These are phyloP conservation scores for Puccinia triticina DNA, from an alignment of 1,284 basidiomycete species.

Conservation along the genomic window DNA sequence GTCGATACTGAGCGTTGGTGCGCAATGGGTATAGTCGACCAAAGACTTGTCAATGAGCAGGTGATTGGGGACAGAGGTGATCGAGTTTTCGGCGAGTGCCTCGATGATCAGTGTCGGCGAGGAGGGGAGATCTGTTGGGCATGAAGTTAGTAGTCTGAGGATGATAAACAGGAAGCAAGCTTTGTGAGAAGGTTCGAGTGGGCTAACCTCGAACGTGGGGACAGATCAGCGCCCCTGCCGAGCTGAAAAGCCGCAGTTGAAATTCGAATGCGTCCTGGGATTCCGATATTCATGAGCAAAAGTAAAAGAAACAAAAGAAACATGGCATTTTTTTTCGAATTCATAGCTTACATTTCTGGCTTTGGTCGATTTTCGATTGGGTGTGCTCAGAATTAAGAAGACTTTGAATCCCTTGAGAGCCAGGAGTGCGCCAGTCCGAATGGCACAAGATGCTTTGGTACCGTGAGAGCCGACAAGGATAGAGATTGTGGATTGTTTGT, in stretches of 20 bases:
- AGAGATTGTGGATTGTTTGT: conserved; percentile 18
- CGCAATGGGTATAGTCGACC: conserved; percentile 22
- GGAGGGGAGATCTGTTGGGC: conserved; percentile 31
- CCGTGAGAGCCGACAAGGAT: conserved; percentile 21
- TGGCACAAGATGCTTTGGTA: conserved; percentile 38
- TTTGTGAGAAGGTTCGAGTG: background rate
- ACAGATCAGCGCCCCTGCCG: background rate
- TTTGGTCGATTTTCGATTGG: conserved; percentile 25
- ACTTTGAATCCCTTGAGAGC: conserved; percentile 37
- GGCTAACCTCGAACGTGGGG: conserved; percentile 22
- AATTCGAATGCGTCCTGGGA: conserved; percentile 37
- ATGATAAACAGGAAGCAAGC: background rate
- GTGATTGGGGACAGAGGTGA: background rate
- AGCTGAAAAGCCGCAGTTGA: conserved; percentile 36
- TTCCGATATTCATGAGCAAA: background rate
- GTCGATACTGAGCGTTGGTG: conserved; percentile 48
- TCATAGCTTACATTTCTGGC: background rate
- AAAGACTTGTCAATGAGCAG: conserved; percentile 3
- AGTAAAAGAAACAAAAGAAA: background rate
- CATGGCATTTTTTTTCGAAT: background rate
- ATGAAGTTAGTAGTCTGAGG: background rate
- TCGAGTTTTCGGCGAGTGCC: conserved; percentile 42
- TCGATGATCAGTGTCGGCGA: conserved; percentile 47
- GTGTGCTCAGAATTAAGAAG: conserved; percentile 14
- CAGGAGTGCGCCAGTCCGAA: conserved; percentile 37